A percentile compares a stretch with the other conserved stretches of the same genome.
Evolutionary conservation across 495 filamentous ascomycete species (phyloP).

Genomic region (Penicillium maclennaniae): DNA sequence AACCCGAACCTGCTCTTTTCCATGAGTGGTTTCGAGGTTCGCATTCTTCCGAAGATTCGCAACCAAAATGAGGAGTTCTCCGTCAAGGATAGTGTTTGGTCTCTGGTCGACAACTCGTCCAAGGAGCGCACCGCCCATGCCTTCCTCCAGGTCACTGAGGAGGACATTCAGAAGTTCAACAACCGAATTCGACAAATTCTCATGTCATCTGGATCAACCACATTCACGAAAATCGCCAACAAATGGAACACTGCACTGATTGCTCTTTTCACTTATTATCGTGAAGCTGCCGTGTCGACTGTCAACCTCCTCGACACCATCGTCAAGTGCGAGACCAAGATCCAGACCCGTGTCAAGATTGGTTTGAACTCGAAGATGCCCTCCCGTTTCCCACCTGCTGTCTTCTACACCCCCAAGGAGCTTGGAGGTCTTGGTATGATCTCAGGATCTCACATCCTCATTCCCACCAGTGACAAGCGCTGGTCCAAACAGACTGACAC

Average conservation of each 20-base stretch:
- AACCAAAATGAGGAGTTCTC: constrained; percentile 96
- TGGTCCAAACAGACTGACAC: constrained; percentile 98
- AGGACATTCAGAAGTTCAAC: constrained; percentile 99
- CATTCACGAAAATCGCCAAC: constrained; percentile 99
- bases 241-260: constrained; percentile 99
- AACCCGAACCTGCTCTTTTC: constrained; percentile 97
- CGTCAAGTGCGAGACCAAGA: constrained; percentile 99
- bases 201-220: constrained; percentile 98
- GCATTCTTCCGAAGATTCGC: constrained; percentile 92
- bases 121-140: constrained; percentile 98
- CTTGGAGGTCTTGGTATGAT: constrained; percentile 98
- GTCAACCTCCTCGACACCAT: constrained; percentile 96
- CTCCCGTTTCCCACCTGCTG: constrained; percentile 95
- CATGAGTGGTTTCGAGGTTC: constrained; percentile 98
- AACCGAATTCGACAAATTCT: constrained; percentile 98
- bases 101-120: constrained; percentile 88
- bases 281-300: constrained; percentile 96
- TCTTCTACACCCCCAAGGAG: constrained; percentile 99
- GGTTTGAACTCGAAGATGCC: constrained; percentile 99
- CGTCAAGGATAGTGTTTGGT: constrained; percentile 97
- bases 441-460: constrained; percentile 96
- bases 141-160: constrained; percentile 96
- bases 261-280: constrained; percentile 98
- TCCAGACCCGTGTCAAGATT: constrained; percentile 98
- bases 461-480: constrained; percentile 95